These are phyloP conservation scores for Talaromyces sp. DNA, from an alignment of 2,329 filamentous ascomycete species.

Conservation along the genomic window DNA sequence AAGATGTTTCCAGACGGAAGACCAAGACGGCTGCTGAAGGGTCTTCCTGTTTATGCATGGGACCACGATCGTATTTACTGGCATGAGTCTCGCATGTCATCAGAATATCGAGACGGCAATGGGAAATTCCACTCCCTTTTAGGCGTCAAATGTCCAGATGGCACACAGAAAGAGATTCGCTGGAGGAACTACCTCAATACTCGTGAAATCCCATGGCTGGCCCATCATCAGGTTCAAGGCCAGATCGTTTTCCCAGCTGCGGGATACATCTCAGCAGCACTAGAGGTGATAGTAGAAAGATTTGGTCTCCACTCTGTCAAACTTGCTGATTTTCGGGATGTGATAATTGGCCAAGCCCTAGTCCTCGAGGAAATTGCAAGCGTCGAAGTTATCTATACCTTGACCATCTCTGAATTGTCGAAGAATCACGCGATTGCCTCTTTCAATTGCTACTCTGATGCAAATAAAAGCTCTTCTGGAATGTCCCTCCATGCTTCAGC, in stretches of 20 bases:
- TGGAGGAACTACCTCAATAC: constrained; percentile 37
- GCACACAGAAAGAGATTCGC: constrained; percentile 22
- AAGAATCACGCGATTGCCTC: constrained; percentile 4
- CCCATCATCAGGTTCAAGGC: constrained; percentile 36
- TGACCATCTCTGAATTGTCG: constrained; percentile 15
- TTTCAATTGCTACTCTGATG: constrained; percentile 24
- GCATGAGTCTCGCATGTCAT: constrained; percentile 24
- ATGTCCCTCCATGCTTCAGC: constrained; percentile 23
- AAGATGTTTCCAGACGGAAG: background rate
- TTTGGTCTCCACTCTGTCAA: constrained; percentile 18
- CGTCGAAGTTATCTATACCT: constrained; percentile 24
- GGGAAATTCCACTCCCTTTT: constrained; percentile 22
- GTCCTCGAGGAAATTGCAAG: constrained; percentile 27
- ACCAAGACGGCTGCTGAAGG: constrained; percentile 13
- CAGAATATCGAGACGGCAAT: constrained; percentile 9
- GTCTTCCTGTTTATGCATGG: constrained; percentile 25
- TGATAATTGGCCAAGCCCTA: constrained; percentile 29
- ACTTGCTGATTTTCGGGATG: constrained; percentile 28
- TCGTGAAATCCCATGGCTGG: constrained; percentile 38
- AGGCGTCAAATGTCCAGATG: constrained; percentile 23
- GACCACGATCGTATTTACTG: constrained; percentile 27
- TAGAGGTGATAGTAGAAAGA: constrained; percentile 24
- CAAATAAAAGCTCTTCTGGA: constrained; percentile 16
- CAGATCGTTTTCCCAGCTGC: constrained; percentile 36
- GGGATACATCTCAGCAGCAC: constrained; percentile 31